A percentile compares a stretch with the other conserved stretches of the same genome.
Evolutionary conservation across 2,329 filamentous ascomycete genomes (phyloP).

Genomic region (Aureobasidium sp.): DNA sequence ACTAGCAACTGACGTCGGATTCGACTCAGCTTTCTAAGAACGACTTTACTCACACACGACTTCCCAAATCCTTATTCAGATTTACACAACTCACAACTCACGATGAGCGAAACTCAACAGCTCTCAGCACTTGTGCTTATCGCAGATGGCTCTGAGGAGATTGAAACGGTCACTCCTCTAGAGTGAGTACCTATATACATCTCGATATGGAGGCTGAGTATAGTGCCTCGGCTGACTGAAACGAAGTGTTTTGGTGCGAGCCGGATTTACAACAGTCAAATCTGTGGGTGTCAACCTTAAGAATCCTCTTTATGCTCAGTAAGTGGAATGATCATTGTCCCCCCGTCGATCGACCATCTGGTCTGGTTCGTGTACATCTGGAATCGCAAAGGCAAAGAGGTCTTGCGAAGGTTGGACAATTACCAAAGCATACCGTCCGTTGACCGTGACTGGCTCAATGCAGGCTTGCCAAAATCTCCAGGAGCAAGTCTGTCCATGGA

Average conservation of each 20-base stretch:
- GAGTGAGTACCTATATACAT: constrained; percentile 24
- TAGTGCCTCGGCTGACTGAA: background rate
- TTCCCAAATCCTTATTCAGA: no score
- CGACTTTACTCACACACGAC: background rate
- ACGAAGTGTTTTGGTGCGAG: constrained; percentile 31
- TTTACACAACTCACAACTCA: background rate
- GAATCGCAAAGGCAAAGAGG: background rate
- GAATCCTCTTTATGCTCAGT: constrained; percentile 28
- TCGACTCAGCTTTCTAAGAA: background rate
- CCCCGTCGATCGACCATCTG: background rate
- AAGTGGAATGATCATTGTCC: constrained; percentile 11
- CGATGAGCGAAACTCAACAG: background rate
- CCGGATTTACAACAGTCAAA: constrained; percentile 30
- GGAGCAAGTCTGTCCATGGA: background rate
- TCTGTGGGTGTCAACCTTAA: constrained; percentile 32
- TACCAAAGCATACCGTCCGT: background rate
- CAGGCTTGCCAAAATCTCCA: background rate
- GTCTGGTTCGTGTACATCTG: background rate
- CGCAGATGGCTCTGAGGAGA: constrained; percentile 35
- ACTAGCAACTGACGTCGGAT: background rate
- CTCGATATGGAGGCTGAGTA: background rate
- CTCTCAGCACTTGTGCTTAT: constrained; percentile 31
- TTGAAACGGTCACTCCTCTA: constrained; percentile 36
- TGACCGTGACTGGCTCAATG: background rate
- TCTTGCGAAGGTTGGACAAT: background rate